Conservation (phyloP, 257 asterid genomes). For the Lycium ferocissimum region DNA sequence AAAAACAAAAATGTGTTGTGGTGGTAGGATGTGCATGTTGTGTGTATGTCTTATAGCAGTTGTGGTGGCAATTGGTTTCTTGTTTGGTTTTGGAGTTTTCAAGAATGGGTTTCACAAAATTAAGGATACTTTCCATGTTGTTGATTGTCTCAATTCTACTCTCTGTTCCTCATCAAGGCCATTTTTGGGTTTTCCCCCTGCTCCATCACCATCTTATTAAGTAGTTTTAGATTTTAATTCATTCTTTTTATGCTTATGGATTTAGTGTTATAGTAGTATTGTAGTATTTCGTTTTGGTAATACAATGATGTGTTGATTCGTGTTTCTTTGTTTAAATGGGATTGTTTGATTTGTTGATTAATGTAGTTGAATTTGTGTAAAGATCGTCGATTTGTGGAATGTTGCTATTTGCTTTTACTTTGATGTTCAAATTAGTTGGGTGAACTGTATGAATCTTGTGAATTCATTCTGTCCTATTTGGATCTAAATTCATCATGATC, state of each 20-base stretch:
- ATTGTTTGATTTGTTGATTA: not conserved
- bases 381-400: not conserved
- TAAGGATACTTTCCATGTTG: constrained; percentile 48
- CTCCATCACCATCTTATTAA: constrained; percentile 47
- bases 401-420: not conserved
- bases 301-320: too few species aligned
- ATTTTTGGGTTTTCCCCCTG: constrained; percentile 51
- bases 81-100: constrained; percentile 82
- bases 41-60: constrained; percentile 52
- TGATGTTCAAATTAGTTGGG: constrained; percentile 12
- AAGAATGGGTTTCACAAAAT: constrained; percentile 66
- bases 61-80: constrained; percentile 60
- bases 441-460: too few species aligned
- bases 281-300: too few species aligned
- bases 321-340: not conserved
- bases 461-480: not conserved
- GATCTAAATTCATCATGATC: not conserved
- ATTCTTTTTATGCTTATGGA: not conserved
- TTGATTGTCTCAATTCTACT: constrained; percentile 33
- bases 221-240: not conserved
- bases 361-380: not conserved
- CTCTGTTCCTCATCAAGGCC: constrained; percentile 47
- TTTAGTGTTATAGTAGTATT: not conserved
- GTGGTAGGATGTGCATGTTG: constrained; percentile 58
- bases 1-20: constrained; percentile 57